Evolutionary conservation across 768 basidiomycete species (phyloP), one percentile per base, ranked within the genome.

Genomic region (Gelatoporia subvermispora): DNA sequence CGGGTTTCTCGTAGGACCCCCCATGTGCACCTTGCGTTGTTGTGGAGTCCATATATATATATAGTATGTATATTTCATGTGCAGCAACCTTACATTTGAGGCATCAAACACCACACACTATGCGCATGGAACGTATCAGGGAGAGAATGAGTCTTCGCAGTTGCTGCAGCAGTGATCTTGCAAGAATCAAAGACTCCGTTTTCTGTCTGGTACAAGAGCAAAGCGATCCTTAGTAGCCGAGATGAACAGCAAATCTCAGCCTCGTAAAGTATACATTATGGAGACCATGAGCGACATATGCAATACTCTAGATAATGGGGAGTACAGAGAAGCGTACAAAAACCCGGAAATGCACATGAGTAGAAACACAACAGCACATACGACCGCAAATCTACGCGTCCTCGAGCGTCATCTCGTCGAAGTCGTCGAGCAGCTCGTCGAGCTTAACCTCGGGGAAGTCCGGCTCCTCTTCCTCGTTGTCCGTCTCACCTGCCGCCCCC

Each of bases 381-480:
- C 13, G 5, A 31, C 28, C 5, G 28, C 28, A 31, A 31, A 13
- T 7, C 13, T 13, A 31, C 13, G 28, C 5, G n/a, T 75, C 72
- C 5, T 75, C 78, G 35, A 96, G 73, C 8, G 84, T 90, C 84
- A 97, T 77, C 66, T 91, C 91, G 57, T 96, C 93, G 58, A 96
- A 93, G 65, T 87, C 83, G 50, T 96, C 92, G 59, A 97, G 66
- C 53, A 97, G 65, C 67, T 97, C 93, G 56, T 93, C 82, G 60
- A 95, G 64, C 50, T 76, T 73, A 37, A 97, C 74, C 36, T 92
- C 88, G 0, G 93, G 93, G 82, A 96, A 95, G 66, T 94, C 93
- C 1, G 73, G 63, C 62, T 93, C 93, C 4, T 79, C 84, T 51
- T 81, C 86, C 65, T 95, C 93, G 52, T n/a, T n/a, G n/a, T 92